These are phyloP conservation scores for Eimeria zaria DNA, from an alignment of 169 alveolate genomes.

Conservation along the genomic window DNA sequence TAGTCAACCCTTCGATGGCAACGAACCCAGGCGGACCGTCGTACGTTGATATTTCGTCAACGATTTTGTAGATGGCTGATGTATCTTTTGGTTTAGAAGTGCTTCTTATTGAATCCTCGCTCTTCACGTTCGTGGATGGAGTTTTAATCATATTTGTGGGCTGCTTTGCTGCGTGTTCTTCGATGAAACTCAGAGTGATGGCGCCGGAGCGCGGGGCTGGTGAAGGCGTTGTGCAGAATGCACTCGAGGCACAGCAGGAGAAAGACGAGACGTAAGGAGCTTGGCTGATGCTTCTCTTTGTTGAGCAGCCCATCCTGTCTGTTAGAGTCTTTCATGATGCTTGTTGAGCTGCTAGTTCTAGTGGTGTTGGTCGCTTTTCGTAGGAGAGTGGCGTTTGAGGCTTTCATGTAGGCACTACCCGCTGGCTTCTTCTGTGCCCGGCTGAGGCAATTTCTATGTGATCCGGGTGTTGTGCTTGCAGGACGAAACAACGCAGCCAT, in stretches of 20 bases:
- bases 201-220: conserved; percentile 74
- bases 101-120: not conserved
- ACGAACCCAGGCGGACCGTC: conserved; percentile 85
- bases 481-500: conserved; percentile 80
- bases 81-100: not conserved
- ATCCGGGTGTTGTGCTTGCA: conserved; percentile 15
- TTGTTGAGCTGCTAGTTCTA: not conserved
- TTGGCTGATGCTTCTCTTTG: not conserved
- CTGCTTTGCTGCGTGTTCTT: not conserved
- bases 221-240: conserved; percentile 58
- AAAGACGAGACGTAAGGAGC: conserved; percentile 66
- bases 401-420: not conserved
- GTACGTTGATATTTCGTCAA: conserved; percentile 23
- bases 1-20: conserved; percentile 84
- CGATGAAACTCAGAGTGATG: conserved; percentile 15
- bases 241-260: conserved; percentile 69
- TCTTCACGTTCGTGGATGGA: not conserved
- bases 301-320: not conserved
- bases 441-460: not conserved
- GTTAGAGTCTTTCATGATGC: not conserved
- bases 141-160: not conserved
- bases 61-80: not conserved
- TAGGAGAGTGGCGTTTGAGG: not conserved
- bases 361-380: too few relatives aligned
- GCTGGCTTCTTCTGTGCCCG: too few relatives aligned